phyloP scores from a whole-genome alignment of 352 stramenopile genomes.

The Phytophthora pistaciae region DNA sequence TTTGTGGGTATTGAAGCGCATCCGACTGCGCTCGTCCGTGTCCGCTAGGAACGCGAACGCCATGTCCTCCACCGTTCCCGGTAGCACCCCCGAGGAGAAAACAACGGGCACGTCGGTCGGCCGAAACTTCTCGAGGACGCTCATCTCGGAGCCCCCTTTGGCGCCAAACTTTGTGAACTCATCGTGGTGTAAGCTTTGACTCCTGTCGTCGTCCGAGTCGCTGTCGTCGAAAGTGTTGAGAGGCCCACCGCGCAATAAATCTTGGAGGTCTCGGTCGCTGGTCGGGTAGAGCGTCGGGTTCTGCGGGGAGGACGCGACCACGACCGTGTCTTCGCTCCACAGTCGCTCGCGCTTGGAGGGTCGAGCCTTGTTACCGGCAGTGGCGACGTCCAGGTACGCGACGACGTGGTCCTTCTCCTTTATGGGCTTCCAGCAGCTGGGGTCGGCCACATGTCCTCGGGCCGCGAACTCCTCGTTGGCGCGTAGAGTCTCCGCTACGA shows the following conservation, averaged over 20 bases:
- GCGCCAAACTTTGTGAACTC: slow-evolving; percentile 41
- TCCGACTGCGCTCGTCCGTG: slow-evolving; percentile 32
- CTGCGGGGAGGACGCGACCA: slow-evolving; percentile 34
- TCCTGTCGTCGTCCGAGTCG: slow-evolving; percentile 29
- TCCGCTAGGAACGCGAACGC: slow-evolving; percentile 47
- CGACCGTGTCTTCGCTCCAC: slow-evolving; percentile 48
- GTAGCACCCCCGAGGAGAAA: slow-evolving; percentile 36
- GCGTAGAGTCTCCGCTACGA: slow-evolving; percentile 64
- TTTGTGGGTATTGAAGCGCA: slow-evolving; percentile 33
- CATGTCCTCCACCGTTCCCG: slow-evolving; percentile 56
- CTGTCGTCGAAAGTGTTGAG: slow-evolving; percentile 28
- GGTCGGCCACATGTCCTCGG: slow-evolving; percentile 36
- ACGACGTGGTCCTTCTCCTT: slow-evolving; percentile 59
- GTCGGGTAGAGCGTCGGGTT: slow-evolving; percentile 34
- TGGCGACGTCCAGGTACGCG: slow-evolving; percentile 51
- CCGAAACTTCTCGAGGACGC: slow-evolving; percentile 41
- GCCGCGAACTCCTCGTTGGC: slow-evolving; percentile 57
- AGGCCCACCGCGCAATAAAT: slow-evolving; percentile 7
- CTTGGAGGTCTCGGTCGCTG: slow-evolving; percentile 26
- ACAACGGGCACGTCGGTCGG: slow-evolving; percentile 43
- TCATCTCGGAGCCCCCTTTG: slow-evolving; percentile 33
- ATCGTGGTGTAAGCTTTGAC: slow-evolving; percentile 22
- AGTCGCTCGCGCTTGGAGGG: slow-evolving; percentile 29
- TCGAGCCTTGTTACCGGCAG: neutral
- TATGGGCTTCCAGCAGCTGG: slow-evolving; percentile 55